These are phyloP conservation scores for Calonectria pauciramosa DNA, from an alignment of 2,329 filamentous ascomycete genomes.

Conservation along the genomic window DNA sequence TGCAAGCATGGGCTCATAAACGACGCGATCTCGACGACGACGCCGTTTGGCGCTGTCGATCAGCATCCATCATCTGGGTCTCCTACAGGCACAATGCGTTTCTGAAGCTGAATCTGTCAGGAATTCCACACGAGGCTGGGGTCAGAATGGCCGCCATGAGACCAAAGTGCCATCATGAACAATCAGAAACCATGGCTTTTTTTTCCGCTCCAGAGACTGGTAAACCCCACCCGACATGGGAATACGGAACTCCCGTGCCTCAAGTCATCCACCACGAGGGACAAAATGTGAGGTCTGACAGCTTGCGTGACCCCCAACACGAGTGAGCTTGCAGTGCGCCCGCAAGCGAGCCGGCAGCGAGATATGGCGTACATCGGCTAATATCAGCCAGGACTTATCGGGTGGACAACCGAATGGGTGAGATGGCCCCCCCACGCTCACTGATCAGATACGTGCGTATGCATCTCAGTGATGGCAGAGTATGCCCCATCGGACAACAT, in stretches of 20 bases:
- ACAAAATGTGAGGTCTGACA: constrained; percentile 16
- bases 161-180: constrained; percentile 11
- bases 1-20: constrained; percentile 31
- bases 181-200: constrained; percentile 15
- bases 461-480: constrained; percentile 29
- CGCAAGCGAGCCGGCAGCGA: constrained; percentile 37
- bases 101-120: not conserved
- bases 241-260: not conserved
- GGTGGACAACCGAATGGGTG: constrained; percentile 34
- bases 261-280: constrained; percentile 15
- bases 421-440: constrained; percentile 40
- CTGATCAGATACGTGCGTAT: constrained; percentile 31
- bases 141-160: constrained; percentile 5
- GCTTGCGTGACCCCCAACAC: constrained; percentile 27
- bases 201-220: constrained; percentile 14
- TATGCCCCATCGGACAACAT: constrained; percentile 33
- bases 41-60: not conserved
- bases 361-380: constrained; percentile 35
- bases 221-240: constrained; percentile 7
- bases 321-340: constrained; percentile 34
- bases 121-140: not conserved
- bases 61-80: not conserved
- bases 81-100: not conserved
- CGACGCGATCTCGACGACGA: constrained; percentile 31
- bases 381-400: constrained; percentile 33